Evolutionary conservation across 805 yeast genomes (phyloP), one percentile per base, ranked within the genome.

Genomic region (Zygosaccharomyces rouxii): DNA sequence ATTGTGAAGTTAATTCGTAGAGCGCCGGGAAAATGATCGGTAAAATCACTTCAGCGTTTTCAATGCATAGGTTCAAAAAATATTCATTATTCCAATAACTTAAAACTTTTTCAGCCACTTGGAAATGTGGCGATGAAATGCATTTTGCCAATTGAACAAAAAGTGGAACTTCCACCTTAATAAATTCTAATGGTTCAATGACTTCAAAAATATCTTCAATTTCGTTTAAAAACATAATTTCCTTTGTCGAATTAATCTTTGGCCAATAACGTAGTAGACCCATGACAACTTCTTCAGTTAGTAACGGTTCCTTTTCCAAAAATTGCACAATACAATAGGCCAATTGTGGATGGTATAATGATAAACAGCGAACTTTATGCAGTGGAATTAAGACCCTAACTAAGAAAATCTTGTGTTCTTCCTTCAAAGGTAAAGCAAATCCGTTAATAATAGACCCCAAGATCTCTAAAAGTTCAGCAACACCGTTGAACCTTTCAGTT

Each of bases 301-400:
- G 74, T 11, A 78, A 55, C 2, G 96, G 95, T 64, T 94, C 99
- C 68, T 94, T 94, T 62, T 94, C 99, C 59, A 94, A 73, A 67
- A 94, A 94, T 71, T 94, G 99, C 25, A 94, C 95, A 35, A 94
- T 86, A 71, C 99, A 94, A 69, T 94, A 94, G 5, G 98, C 96
- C 56, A 94, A 76, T 69, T 94, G 99, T 31, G 98, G 97, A 66
- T 94, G 99, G 67, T 92, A 94, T 54, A 92, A 72, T 7, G 95
- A 84, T 49, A 94, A 74, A 46, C 94, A 81, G 65, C 90, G 84
- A 14, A 88, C 92, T 67, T 94, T 92, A 68, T 94, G 99, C 67
- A 94, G 72, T 25, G 99, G 99, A 23, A 94, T 75, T 59, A 94
- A 76, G 16, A 92, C 92, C 50, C 96, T 76, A 29, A 87, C 81